Evolutionary conservation across 306 rosid species (phyloP), one percentile per base, ranked within the genome.

Genomic region (Aeschynomene evenia): DNA sequence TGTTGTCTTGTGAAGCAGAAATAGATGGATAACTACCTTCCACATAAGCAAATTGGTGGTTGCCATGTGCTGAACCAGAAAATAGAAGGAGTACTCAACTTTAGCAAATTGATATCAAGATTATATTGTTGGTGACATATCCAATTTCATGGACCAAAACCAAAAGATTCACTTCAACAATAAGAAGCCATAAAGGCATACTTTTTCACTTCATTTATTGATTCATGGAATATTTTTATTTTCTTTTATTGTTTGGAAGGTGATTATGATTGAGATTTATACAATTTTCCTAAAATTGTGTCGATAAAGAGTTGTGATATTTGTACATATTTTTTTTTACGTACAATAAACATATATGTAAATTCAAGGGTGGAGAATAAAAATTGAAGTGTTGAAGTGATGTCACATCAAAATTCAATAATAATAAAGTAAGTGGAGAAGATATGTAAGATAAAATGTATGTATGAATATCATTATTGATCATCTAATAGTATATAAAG

Each of bases 21-120:
- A 75, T 60, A 14, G 73, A 74, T 58, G 53, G 72, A 58, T 46
- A 62, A 80, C 70, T 55, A 70, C 21, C 56, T 70, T 76, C 46
- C 65, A 68, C 33, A 29, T 67, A 34, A 42, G 36, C 72, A 50
- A 81, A 63, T 80, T 15, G 63, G 75, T 36, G 52, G 71, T 19
- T 42, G 72, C 57, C 81, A 76, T 11, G 34, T 70, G 75, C 53
- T 66, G 48, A 43, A 66, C 40, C 8, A 19, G 13, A 56, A n/a
- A 57, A 24, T 65, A 56, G 80, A 62, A 42, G 59, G 67, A 52
- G 43, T n/a, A n/a, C n/a, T 52, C 66, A 42, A 49, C 63, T 71
- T 71, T 71, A 63, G 7, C 70, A 22, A 14, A 24, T 59, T 68
- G 20, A 34, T 51, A 37, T 68, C n/a, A n/a, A n/a, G 23, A 60